Evolutionary conservation across 306 rosid genomes (phyloP).

Genomic region (Rosa multiflora): DNA sequence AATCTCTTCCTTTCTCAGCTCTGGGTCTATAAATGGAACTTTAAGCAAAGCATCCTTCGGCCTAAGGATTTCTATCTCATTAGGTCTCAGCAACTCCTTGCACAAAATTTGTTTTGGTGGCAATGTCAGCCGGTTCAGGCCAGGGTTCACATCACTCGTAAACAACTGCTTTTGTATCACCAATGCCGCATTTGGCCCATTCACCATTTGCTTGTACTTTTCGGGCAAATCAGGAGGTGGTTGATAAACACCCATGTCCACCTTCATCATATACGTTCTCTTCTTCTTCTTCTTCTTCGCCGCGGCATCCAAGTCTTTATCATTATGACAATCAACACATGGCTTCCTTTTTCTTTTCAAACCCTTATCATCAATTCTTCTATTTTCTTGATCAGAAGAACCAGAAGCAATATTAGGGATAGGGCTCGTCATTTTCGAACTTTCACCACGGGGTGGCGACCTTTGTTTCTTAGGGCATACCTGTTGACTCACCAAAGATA

Average conservation of each 20-base stretch:
- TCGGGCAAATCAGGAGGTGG: background rate
- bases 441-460: background rate
- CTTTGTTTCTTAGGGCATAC: background rate
- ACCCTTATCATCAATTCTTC: background rate
- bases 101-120: background rate
- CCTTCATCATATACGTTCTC: background rate
- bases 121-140: background rate
- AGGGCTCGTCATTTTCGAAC: background rate
- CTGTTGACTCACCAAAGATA: background rate
- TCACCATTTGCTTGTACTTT: background rate
- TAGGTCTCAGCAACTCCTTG: background rate
- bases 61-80: background rate
- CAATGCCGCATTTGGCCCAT: background rate
- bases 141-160: background rate
- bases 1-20: background rate
- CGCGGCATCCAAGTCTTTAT: background rate
- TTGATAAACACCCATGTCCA: background rate
- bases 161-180: background rate
- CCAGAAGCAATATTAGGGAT: background rate
- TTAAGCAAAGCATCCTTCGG: background rate
- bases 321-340: background rate
- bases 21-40: slow-evolving; percentile 2
- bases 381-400: background rate
- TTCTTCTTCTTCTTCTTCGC: background rate
- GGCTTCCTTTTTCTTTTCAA: background rate